phyloP scores from a whole-genome alignment of 305 asterid species.

The Caryopteris hybrid region DNA sequence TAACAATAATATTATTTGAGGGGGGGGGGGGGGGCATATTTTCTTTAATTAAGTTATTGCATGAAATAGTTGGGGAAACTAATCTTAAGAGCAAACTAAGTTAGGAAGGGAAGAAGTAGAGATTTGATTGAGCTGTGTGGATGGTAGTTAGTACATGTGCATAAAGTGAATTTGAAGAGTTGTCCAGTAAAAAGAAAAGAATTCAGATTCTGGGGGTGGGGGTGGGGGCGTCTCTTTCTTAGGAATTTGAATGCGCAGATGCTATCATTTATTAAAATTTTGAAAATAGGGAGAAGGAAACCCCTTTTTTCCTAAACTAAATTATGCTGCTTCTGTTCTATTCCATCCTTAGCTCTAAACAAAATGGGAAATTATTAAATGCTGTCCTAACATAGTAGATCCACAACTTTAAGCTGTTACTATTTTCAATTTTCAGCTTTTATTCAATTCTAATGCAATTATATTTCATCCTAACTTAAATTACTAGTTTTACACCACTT shows the following conservation, averaged over 20 bases:
- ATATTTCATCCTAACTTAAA: no score
- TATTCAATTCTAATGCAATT: background rate
- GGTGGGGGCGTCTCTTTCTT: background rate
- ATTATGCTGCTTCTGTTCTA: background rate
- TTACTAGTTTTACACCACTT: no score
- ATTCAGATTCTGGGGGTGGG: slow-evolving; percentile 12
- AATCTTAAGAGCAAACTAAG: no score
- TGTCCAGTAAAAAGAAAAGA: background rate
- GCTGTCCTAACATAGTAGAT: background rate
- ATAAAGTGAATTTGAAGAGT: slow-evolving; percentile 17
- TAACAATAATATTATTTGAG: no score
- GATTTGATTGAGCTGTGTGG: background rate
- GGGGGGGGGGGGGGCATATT: no score
- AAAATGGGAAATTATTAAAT: background rate
- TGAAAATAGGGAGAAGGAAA: background rate
- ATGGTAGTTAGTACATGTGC: slow-evolving; percentile 9
- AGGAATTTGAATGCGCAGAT: background rate
- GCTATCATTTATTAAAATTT: background rate
- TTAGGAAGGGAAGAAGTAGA: background rate
- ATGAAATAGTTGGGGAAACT: no score
- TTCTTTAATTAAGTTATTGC: no score
- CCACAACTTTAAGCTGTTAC: background rate
- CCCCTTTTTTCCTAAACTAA: background rate
- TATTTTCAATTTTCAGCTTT: background rate
- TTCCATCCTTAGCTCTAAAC: background rate